A percentile compares a stretch with the other conserved stretches of the same genome.
Conservation (phyloP, 306 rosid species). For the Carpinus viminea region DNA sequence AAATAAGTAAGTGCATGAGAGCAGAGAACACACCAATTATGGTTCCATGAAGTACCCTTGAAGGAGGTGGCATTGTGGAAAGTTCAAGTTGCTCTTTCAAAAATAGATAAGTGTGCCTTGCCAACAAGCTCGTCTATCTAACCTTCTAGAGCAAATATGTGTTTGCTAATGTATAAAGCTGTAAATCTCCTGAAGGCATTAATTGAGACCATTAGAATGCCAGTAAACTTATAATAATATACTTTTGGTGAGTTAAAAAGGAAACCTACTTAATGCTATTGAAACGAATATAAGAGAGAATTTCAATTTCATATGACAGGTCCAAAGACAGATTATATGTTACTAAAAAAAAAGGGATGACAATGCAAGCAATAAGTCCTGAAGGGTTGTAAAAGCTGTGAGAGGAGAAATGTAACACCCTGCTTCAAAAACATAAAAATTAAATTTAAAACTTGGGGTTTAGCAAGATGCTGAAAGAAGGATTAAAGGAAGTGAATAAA, state of each 20-base stretch:
- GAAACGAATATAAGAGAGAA: neutral
- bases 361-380: neutral
- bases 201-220: constrained; percentile 14
- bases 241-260: neutral
- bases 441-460: no score
- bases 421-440: no score
- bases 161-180: constrained; percentile 58
- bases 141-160: constrained; percentile 46
- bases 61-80: constrained; percentile 54
- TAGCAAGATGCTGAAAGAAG: no score
- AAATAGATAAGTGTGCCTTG: constrained; percentile 59
- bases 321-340: neutral
- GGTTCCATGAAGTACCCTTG: constrained; percentile 82
- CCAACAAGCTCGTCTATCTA: constrained; percentile 62
- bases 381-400: neutral
- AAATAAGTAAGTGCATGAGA: neutral
- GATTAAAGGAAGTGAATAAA: no score
- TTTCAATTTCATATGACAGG: neutral
- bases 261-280: neutral
- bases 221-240: neutral
- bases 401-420: neutral
- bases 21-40: constrained; percentile 51
- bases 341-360: neutral
- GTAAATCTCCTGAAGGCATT: constrained; percentile 59
- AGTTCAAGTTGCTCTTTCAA: constrained; percentile 76